Percentiles rank a stretch among this genome's conserved stretches.
Evolutionary conservation across 148 eudicot genomes (phyloP).

Genomic region (Vaccinium darrowii): DNA sequence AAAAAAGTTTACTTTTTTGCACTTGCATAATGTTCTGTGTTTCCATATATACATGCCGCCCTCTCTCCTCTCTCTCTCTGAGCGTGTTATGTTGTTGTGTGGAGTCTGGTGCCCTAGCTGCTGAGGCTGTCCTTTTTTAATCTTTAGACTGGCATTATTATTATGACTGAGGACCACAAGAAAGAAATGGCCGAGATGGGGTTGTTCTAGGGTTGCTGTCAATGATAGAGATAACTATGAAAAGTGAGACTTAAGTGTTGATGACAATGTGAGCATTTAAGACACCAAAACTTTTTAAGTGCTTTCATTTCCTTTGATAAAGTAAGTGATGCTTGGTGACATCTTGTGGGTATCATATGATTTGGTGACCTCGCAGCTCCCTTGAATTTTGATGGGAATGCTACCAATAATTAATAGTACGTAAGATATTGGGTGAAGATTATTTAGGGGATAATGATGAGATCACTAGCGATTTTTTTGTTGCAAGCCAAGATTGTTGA

Average conservation of each 20-base stretch:
- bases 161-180: constrained; percentile 18
- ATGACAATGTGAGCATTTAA: constrained; percentile 2
- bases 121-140: not conserved
- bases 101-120: not conserved
- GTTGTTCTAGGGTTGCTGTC: constrained; percentile 20
- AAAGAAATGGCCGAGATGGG: constrained; percentile 13
- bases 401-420: too few species aligned
- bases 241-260: not conserved
- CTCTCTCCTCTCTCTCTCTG: constrained; percentile 25
- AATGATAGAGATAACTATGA: constrained; percentile 8
- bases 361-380: too few species aligned
- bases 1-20: constrained; percentile 2
- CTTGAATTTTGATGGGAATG: too few species aligned
- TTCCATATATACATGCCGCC: constrained; percentile 22
- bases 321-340: not conserved
- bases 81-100: not conserved
- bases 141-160: not conserved
- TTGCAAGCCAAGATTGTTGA: too few species aligned
- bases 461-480: too few species aligned
- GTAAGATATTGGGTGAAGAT: too few species aligned
- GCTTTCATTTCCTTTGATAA: constrained; percentile 12
- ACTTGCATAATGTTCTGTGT: not conserved
- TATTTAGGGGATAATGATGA: too few species aligned
- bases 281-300: not conserved
- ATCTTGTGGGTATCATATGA: not conserved